Base-by-base conservation (phyloP, 2,329 filamentous ascomycete genomes). In the Sporothrix brunneoviolacea region DNA sequence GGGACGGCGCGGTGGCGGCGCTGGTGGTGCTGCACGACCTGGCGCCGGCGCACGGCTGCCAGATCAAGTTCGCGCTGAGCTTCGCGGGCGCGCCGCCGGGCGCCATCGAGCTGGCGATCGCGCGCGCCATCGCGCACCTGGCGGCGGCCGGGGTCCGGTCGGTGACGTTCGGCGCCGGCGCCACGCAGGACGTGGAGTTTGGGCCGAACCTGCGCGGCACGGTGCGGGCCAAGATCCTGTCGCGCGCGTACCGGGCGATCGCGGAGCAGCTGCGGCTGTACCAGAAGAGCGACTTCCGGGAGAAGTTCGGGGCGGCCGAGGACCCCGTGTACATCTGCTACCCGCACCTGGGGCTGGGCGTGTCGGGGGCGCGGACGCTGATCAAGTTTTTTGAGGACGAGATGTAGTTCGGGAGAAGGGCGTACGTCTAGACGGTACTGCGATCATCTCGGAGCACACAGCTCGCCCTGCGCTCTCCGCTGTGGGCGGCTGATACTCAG, bases 11-110 rank as follows among this genome's bases (percentile, higher is more conserved):
- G 53, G 80, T 96, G 51, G 77, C 77, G 37, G 84, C 86, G 30
- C 78, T 96, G 52, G 84, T 91, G n/a, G 83, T 91, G 8, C 74
- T 96, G 60, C 86, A 87, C 48, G 86, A 89, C 65, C 80, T 96
- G 24, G 80, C 86, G 4, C 88, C 89, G 2, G 74, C 80, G 32
- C 81, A 94, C 64, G 91, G 91, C 49, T 94, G 89, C 82, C 91
- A 96, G 71, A 84, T 95, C 64, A 96, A 96, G 72, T 95, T 93
- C 74, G 87, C 86, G n/a, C 81, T 96, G 49, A 89, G 96, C 68
- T 95, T 96, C 75, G 91, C 90, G 0, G 82, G 80, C 22, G 80
- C 90, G 1, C 86, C 91, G n/a, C 88, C 82, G 39, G 91, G 91
- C 41, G 84, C 87, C 30, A 95, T 95, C 56, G 91, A 96, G 70